Evolutionary conservation across 164 flowering plant genomes (phyloP).

Genomic region (Chloranthus sessilifolius): DNA sequence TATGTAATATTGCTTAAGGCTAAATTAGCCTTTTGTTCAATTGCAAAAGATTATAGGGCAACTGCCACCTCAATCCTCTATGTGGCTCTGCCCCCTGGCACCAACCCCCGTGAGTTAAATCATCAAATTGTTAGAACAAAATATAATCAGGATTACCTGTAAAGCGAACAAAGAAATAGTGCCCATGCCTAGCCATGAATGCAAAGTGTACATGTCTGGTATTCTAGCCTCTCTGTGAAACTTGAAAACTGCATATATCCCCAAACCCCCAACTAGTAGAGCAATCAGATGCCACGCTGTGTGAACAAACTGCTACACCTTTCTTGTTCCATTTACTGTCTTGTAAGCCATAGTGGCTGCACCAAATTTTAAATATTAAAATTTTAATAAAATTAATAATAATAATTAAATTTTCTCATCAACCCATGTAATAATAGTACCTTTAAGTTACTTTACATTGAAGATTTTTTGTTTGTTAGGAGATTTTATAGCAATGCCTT

Average conservation of each 20-base stretch:
- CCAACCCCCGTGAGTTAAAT: too few species aligned
- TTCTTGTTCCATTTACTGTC: slow-evolving; percentile 34
- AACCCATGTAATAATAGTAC: too few species aligned
- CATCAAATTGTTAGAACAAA: too few species aligned
- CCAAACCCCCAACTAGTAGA: slow-evolving; percentile 48
- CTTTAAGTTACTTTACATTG: slow-evolving; percentile 34
- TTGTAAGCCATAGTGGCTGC: slow-evolving; percentile 66
- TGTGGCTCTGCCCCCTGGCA: too few species aligned
- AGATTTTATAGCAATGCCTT: slow-evolving; percentile 17
- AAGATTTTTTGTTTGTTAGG: slow-evolving; percentile 17
- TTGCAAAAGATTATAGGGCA: too few species aligned
- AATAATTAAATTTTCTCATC: too few species aligned
- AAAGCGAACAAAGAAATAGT: slow-evolving; percentile 54
- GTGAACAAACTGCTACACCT: slow-evolving; percentile 32
- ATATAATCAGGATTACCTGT: slow-evolving; percentile 38
- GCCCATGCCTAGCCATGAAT: slow-evolving; percentile 74
- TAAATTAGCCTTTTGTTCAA: too few species aligned
- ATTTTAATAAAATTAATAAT: too few species aligned
- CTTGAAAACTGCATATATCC: slow-evolving; percentile 53
- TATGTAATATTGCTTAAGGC: too few species aligned
- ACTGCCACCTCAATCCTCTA: too few species aligned
- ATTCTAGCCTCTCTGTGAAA: slow-evolving; percentile 32
- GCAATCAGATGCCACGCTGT: slow-evolving; percentile 39
- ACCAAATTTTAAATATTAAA: too few species aligned
- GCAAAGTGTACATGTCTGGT: slow-evolving; percentile 39